Base-by-base conservation (phyloP, 192 early-diverging fungal species). In the Coemansia sp. region DNA sequence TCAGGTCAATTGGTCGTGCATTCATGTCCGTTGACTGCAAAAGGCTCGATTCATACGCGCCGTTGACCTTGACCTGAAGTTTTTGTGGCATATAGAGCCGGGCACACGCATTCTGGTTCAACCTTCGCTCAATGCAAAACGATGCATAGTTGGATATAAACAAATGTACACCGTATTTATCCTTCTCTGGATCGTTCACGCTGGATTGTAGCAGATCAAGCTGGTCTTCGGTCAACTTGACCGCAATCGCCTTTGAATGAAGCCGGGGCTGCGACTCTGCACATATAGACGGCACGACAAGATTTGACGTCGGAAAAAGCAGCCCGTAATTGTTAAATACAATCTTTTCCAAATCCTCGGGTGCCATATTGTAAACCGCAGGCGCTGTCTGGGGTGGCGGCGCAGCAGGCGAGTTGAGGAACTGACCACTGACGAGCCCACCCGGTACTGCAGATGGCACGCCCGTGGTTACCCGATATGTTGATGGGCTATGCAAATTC, bases 1-100 rank as follows among this genome's bases (percentile, higher is more conserved):
- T 67, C 58, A 81, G 43, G 39, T 66, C 59, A 23, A 72, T 51
- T 43, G 78, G 78, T 11, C 23, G 22, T 8, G 25, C 45, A 17
- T 14, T 12, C 23, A 17, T 2, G 5, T 19, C 25, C 14, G 41
- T 1, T n/a, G 8, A 3, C 10, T 54, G 39, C 39, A 32, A 14
- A 17, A 27, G 38, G 7, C 14, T 45, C 6, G 19, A 5, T 5
- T 35, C 27, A 17, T 21, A 21, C 2, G 29, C 14, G 15, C 62
- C 41, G 62, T 64, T 64, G 5, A 57, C 35, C 39, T 21, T 64
- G 39, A 56, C 41, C 23, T 23, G 24, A 2, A 64, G 5, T 10
- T 11, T 2, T 2, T 11, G n/a, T 12, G 62, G 62, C 22, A 47
- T 57, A 25, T 35, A 17, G 4, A 47, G 27, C 24, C 19, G 38